Base-by-base conservation (phyloP, 2,329 filamentous ascomycete genomes). In the Penicillium palitans region DNA sequence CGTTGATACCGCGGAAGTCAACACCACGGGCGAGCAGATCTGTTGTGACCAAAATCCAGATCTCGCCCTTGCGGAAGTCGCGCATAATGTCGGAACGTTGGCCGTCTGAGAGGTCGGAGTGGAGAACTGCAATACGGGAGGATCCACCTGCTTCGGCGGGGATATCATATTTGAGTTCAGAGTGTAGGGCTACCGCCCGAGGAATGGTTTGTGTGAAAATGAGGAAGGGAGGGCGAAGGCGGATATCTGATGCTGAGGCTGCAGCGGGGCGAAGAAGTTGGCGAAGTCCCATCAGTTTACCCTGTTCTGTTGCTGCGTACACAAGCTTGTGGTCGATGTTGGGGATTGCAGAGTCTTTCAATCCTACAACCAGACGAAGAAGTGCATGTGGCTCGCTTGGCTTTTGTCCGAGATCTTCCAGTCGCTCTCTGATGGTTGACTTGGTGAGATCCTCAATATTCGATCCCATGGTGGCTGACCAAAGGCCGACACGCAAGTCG, bases 141-240 rank as follows among this genome's bases (percentile, higher is more conserved):
- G 90, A 87, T 17, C 93, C 93, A 42, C 93, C 93, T 6, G 93
- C 93, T 74, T 92, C 88, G 0, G 89, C 82, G 0, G 95, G 92
- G 46, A 99, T 96, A 72, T 99, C 95, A 77, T 96, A 99, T 61
- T 91, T 88, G 31, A 99, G 84, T 74, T 99, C 95, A 35, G 90
- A 87, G 72, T 96, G 88, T 2, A 99, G 83, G 6, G 95, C 92
- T 33, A 89, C 85, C 0, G 95, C 95, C 66, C 95, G 87, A 52
- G 93, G 89, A 57, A 99, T 96, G 0, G 93, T 97, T 77, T 99
- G 95, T 0, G 93, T 95, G 75, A 99, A 99, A 60, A 99, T 89
- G 6, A 99, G 83, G 77, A 97, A 96, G 0, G 95, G 95, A 0
- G 95, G 91, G 0, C 90, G 87, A 46, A 98, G 81, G 2, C 80